Conservation (phyloP, 768 basidiomycete genomes). For the Gloeostereum incarnatum region DNA sequence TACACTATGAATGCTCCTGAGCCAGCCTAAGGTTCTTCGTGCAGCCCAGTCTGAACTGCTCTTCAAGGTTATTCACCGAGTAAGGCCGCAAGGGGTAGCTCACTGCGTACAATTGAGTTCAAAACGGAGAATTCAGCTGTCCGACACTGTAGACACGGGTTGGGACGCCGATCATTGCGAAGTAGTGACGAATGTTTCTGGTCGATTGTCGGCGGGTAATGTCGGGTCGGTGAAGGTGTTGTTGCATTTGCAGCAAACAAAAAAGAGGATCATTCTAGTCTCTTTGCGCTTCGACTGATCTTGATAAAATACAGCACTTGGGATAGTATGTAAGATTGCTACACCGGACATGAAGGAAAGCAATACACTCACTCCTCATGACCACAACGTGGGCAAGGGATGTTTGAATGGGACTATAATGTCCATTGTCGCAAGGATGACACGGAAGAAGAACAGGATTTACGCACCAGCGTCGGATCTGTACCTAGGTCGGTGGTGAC, state of each 20-base stretch:
- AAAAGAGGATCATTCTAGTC: slow-evolving; percentile 91
- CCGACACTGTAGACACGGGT: too few relatives aligned
- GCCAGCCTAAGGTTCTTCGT: too few relatives aligned
- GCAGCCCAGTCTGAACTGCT: too few relatives aligned
- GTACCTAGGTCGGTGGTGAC: slow-evolving; percentile 81
- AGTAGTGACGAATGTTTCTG: too few relatives aligned
- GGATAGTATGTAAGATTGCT: slow-evolving; percentile 4
- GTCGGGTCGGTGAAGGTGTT: slow-evolving; percentile 67
- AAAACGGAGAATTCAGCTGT: too few relatives aligned
- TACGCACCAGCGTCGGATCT: slow-evolving; percentile 78
- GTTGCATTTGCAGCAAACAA: slow-evolving; percentile 79
- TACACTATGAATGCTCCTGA: too few relatives aligned
- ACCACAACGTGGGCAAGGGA: slow-evolving; percentile 75
- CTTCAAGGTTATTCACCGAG: too few relatives aligned
- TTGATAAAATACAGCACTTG: slow-evolving; percentile 90
- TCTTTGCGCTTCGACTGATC: slow-evolving; percentile 97
- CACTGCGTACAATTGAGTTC: too few relatives aligned
- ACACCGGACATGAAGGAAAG: background rate
- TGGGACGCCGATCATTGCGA: too few relatives aligned
- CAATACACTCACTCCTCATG: slow-evolving; percentile 63
- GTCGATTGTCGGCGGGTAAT: slow-evolving; percentile 39
- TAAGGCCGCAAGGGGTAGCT: too few relatives aligned
- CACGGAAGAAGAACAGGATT: background rate
- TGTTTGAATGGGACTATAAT: slow-evolving; percentile 70
- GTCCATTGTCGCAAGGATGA: background rate